Conservation (phyloP, 176 grass and related monocot genomes). For the Ensete ventricosum region DNA sequence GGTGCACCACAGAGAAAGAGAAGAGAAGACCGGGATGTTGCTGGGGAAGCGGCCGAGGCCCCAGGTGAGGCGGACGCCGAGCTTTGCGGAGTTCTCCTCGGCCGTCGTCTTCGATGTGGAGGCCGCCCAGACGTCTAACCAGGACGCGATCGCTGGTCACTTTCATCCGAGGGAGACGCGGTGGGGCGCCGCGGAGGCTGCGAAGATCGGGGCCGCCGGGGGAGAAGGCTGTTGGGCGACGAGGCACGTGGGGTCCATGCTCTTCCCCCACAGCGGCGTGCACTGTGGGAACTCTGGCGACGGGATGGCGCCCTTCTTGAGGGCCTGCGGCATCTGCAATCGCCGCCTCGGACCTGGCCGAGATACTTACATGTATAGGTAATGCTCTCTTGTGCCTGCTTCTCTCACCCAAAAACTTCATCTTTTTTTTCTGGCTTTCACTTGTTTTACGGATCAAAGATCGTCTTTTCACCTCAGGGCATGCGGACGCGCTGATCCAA, state of each 20-base stretch:
- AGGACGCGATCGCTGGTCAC: neutral
- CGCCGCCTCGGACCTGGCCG: conserved; percentile 72
- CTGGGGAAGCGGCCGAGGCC: conserved; percentile 61
- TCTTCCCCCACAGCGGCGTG: neutral
- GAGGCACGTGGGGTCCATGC: conserved; percentile 25
- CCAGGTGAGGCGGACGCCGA: conserved; percentile 38
- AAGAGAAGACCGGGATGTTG: conserved; percentile 17
- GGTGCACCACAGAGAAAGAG: neutral
- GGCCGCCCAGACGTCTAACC: conserved; percentile 13
- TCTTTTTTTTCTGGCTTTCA: neutral
- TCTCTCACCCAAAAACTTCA: neutral
- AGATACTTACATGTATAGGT: conserved; percentile 98
- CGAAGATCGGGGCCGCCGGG: neutral
- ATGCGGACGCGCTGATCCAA: too few relatives aligned
- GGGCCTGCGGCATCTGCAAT: conserved; percentile 70
- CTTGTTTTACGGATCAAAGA: neutral
- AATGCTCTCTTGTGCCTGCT: conserved; percentile 1
- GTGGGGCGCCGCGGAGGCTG: conserved; percentile 26
- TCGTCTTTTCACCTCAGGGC: neutral
- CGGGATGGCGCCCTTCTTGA: conserved; percentile 71
- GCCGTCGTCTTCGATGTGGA: conserved; percentile 19
- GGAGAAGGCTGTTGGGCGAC: conserved; percentile 35
- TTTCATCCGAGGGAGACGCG: neutral
- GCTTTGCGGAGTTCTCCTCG: conserved; percentile 29
- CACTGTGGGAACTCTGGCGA: conserved; percentile 35